Evolutionary conservation across 768 basidiomycete genomes (phyloP), one percentile per base, ranked within the genome.

Genomic region (Collybiopsis confluens): DNA sequence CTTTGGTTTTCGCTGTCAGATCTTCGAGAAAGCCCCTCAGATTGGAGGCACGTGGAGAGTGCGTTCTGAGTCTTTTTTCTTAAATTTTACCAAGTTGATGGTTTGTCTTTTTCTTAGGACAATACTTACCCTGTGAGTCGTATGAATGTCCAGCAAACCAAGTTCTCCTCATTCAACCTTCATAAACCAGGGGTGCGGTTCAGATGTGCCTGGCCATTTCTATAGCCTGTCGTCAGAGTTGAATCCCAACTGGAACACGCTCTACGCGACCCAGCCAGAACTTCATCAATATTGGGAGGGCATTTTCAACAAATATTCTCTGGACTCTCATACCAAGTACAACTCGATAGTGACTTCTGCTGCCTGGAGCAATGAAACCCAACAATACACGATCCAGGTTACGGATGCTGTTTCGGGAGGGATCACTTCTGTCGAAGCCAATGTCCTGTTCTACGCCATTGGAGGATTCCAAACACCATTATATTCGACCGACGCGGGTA

Each of bases 11-110:
- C 21, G 49, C 54, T 16, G 10, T 4, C 58, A 82, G 80, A 79
- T 82, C 20, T 80, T 74, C 54, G 80, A 82, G 58, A 74, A 70
- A 52, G 78, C 72, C 26, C 59, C 63, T 21, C 64, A 71, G 33
- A 68, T 81, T 42, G 80, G 79, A 44, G 81, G 80, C 49, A 82
- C 80, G 43, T 81, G 80, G 80, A 73, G 78, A 65, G 81, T 82
- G 56, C 47, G 76, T 69, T 15, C 23, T 35, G 42, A 30, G 28
- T 51, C 23, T 45, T 36, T 49, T 38, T 36, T 21, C 26, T 27
- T n/a, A 16, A 21, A 9, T 44, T 16, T 8, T 23, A 23, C 7
- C 13, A 21, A 24, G 18, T n/a, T 40, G 24, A 43, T 35, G 42
- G n/a, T 41, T 11, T 36, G 35, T 50, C 13, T 45, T 27, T 21